phyloP scores from a whole-genome alignment of 2,329 filamentous ascomycete genomes.

The Aspergillus unguis region DNA sequence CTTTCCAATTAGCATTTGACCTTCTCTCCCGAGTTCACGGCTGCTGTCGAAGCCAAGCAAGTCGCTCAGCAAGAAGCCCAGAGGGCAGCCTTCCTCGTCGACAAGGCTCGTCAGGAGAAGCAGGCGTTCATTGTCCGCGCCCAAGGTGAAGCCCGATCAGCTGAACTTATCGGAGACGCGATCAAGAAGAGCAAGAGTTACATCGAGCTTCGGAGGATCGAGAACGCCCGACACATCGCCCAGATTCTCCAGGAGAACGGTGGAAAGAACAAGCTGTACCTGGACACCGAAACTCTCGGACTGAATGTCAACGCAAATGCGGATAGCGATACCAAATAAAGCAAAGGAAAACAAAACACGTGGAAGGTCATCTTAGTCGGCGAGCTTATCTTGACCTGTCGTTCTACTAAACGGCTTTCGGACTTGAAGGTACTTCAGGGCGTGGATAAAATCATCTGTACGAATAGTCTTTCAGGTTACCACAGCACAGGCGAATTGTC shows the following conservation, averaged over 20 bases:
- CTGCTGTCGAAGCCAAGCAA: constrained; percentile 67
- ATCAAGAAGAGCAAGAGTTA: constrained; percentile 99
- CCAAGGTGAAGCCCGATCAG: constrained; percentile 97
- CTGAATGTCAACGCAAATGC: constrained; percentile 66
- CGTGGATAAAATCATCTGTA: constrained; percentile 31
- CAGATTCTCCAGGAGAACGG: constrained; percentile 78
- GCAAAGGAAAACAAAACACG: not conserved
- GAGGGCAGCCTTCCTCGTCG: constrained; percentile 92
- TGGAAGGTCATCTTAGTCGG: not conserved
- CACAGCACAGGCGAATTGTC: constrained; percentile 29
- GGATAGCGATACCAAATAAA: constrained; percentile 31
- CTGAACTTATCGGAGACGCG: constrained; percentile 95
- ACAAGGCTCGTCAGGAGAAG: constrained; percentile 99
- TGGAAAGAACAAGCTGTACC: constrained; percentile 87
- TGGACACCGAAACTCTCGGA: constrained; percentile 86
- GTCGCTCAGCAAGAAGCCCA: constrained; percentile 87
- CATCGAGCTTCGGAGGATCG: constrained; percentile 94
- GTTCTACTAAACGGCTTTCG: constrained; percentile 8
- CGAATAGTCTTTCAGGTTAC: constrained; percentile 36
- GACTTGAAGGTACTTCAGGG: constrained; percentile 10
- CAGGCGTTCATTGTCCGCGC: constrained; percentile 97
- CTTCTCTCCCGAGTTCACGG: constrained; percentile 67
- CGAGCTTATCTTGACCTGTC: not conserved
- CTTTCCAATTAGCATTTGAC: constrained; percentile 54
- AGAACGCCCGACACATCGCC: constrained; percentile 92